Evolutionary conservation across 2,329 filamentous ascomycete species (phyloP).

Genomic region (Clonostachys byssicola): DNA sequence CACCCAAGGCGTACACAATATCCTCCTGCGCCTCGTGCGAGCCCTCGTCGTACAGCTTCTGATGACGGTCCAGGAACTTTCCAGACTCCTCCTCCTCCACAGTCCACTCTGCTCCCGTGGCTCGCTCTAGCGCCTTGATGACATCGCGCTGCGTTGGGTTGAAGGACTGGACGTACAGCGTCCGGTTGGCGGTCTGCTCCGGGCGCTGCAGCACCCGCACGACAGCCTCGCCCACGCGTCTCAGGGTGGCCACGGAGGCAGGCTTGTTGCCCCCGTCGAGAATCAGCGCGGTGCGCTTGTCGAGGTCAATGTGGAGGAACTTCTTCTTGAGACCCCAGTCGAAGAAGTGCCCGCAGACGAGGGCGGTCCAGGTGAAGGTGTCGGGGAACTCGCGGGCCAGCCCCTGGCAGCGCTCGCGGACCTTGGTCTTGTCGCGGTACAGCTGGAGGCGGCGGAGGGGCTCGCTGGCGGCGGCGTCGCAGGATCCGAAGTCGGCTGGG

Average conservation of each 20-base stretch:
- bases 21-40: slow-evolving; percentile 34
- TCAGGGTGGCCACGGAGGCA: slow-evolving; percentile 45
- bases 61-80: slow-evolving; percentile 26
- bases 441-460: slow-evolving; percentile 21
- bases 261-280: slow-evolving; percentile 45
- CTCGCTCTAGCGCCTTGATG: slow-evolving; percentile 43
- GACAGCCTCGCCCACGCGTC: slow-evolving; percentile 41
- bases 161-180: slow-evolving; percentile 41
- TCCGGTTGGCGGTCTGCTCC: slow-evolving; percentile 42
- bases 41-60: slow-evolving; percentile 30
- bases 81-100: slow-evolving; percentile 26
- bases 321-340: slow-evolving; percentile 42
- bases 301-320: slow-evolving; percentile 35
- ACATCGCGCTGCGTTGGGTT: slow-evolving; percentile 41
- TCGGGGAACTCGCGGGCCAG: slow-evolving; percentile 21
- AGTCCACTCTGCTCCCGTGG: slow-evolving; percentile 34
- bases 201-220: slow-evolving; percentile 42
- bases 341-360: slow-evolving; percentile 37
- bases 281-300: slow-evolving; percentile 34
- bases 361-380: slow-evolving; percentile 44
- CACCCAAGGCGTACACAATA: slow-evolving; percentile 43
- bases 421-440: slow-evolving; percentile 25
- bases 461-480: slow-evolving; percentile 23
- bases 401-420: slow-evolving; percentile 20
- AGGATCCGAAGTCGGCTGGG: slow-evolving; percentile 51